Evolutionary conservation across 257 asterid genomes (phyloP), one percentile per base, ranked within the genome.

Genomic region (Solanum pinnatisectum): DNA sequence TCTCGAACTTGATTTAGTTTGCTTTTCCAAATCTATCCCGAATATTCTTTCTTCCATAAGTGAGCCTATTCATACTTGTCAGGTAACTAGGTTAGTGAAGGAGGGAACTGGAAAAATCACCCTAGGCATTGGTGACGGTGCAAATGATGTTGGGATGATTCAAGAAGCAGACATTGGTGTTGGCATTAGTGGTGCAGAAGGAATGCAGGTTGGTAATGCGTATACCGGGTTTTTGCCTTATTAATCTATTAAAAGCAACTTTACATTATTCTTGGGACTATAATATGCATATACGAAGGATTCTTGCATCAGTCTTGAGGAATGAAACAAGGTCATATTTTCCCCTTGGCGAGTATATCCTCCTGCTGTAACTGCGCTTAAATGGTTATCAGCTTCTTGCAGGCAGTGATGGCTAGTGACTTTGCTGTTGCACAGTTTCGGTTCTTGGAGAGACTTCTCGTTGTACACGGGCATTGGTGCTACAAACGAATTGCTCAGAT

Each of bases 371-470:
- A 89, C 88, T 82, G 20, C 5, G 44, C 90, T 91, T 79, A 91
- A 90, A 87, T 89, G 87, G 59, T 71, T 67, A 87, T 90, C 86
- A 85, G 87, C 86, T 94, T 91, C 90, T 90, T 88, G 93, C 96
- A 97, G 99, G 99, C 99, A 84, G 99, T 97, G 92, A 97, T 97
- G 99, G 98, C 99, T 89, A 96, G 99, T 90, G 99, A 97, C 87
- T 97, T 97, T 92, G 91, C 99, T 32, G 95, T 97, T 82, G 99
- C 99, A 37, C 97, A 97, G 92, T 97, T 97, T 87, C 98, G 93
- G 81, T 97, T 97, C 90, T 92, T 97, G 88, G 99, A 97, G 95
- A 95, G 99, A 89, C 99, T 97, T 92, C 92, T 97, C 85, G 99
- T 97, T 22, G 93, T 97, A 32, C 99, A 97, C 87, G 99, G 99